Evolutionary conservation across 2,329 filamentous ascomycete genomes (phyloP).

Genomic region (Plectosphaerella sp.): DNA sequence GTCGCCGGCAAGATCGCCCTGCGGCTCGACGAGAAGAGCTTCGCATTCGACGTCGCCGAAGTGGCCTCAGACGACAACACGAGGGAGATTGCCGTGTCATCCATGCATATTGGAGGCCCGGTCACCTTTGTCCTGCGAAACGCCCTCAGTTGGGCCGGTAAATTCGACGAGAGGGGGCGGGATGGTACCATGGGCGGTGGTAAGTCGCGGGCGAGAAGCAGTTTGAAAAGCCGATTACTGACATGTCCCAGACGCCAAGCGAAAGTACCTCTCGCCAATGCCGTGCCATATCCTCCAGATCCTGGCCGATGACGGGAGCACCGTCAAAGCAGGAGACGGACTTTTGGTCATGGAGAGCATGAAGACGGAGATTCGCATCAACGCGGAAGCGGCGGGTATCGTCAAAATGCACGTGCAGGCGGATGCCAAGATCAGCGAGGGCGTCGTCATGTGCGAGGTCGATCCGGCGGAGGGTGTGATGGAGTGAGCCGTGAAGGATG

Average conservation of each 20-base stretch:
- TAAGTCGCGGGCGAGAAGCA: neutral
- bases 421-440: constrained; percentile 5
- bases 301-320: constrained; percentile 1
- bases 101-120: neutral
- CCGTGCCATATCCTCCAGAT: constrained; percentile 6
- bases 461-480: neutral
- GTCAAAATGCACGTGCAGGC: constrained; percentile 3
- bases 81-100: constrained; percentile 1
- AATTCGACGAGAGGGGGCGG: constrained; percentile 1
- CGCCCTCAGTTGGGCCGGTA: constrained; percentile 2
- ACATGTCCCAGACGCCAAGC: neutral
- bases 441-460: constrained; percentile 6
- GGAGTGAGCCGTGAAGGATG: no score
- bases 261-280: constrained; percentile 2
- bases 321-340: constrained; percentile 3
- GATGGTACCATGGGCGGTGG: neutral
- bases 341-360: constrained; percentile 6
- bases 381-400: constrained; percentile 4
- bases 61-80: neutral
- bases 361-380: constrained; percentile 8
- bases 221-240: neutral
- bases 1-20: neutral
- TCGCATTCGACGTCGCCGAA: neutral
- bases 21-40: neutral
- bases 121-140: neutral